phyloP scores from a whole-genome alignment of 164 flowering plant species.

The Macadamia tetraphylla region DNA sequence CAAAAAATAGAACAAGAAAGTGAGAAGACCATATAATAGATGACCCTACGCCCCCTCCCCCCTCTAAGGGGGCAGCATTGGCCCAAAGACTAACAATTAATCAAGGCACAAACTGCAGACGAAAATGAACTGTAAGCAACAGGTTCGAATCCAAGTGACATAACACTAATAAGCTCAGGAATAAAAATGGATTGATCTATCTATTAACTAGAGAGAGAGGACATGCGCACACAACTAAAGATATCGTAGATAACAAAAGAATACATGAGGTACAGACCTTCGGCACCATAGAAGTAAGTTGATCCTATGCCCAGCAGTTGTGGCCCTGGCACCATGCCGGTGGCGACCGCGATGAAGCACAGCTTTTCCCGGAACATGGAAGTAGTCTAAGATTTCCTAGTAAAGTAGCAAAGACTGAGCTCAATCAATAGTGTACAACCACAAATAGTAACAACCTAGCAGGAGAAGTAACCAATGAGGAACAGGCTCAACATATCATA shows the following conservation, averaged over 20 bases:
- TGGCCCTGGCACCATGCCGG: slow-evolving; percentile 95
- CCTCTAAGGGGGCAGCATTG: too few relatives aligned
- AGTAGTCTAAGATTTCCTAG: slow-evolving; percentile 79
- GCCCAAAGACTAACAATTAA: too few relatives aligned
- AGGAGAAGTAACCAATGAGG: not conserved
- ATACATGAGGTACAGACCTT: slow-evolving; percentile 45
- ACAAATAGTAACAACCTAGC: not conserved
- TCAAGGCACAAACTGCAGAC: too few relatives aligned
- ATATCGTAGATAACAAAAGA: not conserved
- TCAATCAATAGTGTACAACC: slow-evolving; percentile 10
- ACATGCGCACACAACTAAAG: not conserved
- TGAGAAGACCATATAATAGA: too few relatives aligned
- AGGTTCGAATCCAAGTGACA: not conserved
- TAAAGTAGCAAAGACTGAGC: slow-evolving; percentile 7
- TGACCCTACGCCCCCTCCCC: too few relatives aligned
- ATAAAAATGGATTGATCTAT: too few relatives aligned
- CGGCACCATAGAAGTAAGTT: slow-evolving; percentile 93
- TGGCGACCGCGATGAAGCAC: slow-evolving; percentile 95
- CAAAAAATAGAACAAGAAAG: too few relatives aligned
- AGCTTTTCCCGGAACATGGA: slow-evolving; percentile 82
- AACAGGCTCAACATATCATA: too few relatives aligned
- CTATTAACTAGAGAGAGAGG: not conserved
- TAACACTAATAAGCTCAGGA: not conserved
- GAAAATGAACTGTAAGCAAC: too few relatives aligned
- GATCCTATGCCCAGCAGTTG: slow-evolving; percentile 71